Conservation (phyloP, 139 green algal species). For the Asterochloris erici region DNA sequence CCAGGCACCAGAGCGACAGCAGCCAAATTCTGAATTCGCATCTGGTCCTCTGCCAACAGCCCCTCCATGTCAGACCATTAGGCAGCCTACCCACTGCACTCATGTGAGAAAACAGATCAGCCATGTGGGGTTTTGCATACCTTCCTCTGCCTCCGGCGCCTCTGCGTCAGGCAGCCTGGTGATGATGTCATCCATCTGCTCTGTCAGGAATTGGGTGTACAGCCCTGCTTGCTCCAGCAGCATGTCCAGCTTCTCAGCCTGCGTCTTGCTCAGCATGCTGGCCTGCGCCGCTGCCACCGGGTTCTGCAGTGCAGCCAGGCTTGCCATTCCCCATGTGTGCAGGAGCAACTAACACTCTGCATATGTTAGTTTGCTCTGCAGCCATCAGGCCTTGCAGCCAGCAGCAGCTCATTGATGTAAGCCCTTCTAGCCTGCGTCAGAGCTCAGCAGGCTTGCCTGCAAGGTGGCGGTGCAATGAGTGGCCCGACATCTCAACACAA, state of each 20-base stretch:
- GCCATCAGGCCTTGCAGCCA: background rate
- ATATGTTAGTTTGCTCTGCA: background rate
- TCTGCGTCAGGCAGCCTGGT: slow-evolving; percentile 12
- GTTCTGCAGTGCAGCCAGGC: background rate
- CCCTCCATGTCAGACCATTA: too few relatives aligned
- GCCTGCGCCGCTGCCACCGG: background rate
- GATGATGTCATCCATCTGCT: slow-evolving; percentile 66
- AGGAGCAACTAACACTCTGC: background rate
- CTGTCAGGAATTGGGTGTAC: slow-evolving; percentile 84
- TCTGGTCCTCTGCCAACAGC: too few relatives aligned
- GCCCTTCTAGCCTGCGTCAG: background rate
- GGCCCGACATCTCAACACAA: too few relatives aligned
- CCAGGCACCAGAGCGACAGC: too few relatives aligned
- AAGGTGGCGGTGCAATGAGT: too few relatives aligned
- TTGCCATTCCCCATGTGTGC: background rate
- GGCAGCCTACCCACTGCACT: background rate
- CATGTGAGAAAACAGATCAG: background rate
- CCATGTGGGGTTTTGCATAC: background rate
- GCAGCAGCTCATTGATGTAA: background rate
- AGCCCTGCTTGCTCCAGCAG: slow-evolving; percentile 73
- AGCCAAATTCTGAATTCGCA: too few relatives aligned
- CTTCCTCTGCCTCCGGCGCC: background rate
- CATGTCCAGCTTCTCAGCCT: slow-evolving; percentile 56
- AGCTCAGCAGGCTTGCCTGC: background rate
- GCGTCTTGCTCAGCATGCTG: background rate